These are phyloP conservation scores for Hypomontagnella submonticulosa DNA, from an alignment of 495 filamentous ascomycete genomes.

Conservation along the genomic window DNA sequence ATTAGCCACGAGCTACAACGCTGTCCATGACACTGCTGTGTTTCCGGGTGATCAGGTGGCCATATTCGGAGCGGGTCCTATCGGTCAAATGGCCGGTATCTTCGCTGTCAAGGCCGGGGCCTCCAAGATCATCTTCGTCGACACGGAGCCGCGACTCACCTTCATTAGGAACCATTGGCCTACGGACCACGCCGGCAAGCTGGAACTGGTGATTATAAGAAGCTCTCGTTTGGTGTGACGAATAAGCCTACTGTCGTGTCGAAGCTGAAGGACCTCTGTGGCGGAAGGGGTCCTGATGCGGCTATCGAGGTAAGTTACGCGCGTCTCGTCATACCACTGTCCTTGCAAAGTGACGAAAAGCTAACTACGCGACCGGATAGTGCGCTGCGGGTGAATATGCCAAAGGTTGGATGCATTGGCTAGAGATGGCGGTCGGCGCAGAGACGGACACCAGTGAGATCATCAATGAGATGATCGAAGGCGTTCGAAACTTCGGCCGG, in stretches of 20 bases:
- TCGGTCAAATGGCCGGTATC: constrained; percentile 83
- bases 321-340: too few species aligned
- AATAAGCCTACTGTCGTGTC: constrained; percentile 70
- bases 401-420: constrained; percentile 82
- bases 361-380: constrained; percentile 15
- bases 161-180: constrained; percentile 73
- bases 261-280: constrained; percentile 77
- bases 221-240: constrained; percentile 58
- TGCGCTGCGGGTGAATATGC: constrained; percentile 87
- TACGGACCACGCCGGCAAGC: constrained; percentile 49
- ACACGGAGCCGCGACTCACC: constrained; percentile 80
- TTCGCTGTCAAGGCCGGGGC: constrained; percentile 80
- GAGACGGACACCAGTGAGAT: constrained; percentile 92
- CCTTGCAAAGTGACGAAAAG: too few species aligned
- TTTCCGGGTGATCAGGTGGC: constrained; percentile 82
- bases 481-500: constrained; percentile 78
- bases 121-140: constrained; percentile 80
- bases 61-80: constrained; percentile 81
- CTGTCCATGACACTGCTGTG: constrained; percentile 85
- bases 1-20: constrained; percentile 80
- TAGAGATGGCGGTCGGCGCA: constrained; percentile 75
- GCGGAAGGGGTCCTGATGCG: constrained; percentile 75
- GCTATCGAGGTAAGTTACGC: constrained; percentile 67
- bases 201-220: constrained; percentile 60
- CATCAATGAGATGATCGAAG: constrained; percentile 86